Evolutionary conservation across 306 rosid genomes (phyloP).

Genomic region (Dalbergia cultrata): DNA sequence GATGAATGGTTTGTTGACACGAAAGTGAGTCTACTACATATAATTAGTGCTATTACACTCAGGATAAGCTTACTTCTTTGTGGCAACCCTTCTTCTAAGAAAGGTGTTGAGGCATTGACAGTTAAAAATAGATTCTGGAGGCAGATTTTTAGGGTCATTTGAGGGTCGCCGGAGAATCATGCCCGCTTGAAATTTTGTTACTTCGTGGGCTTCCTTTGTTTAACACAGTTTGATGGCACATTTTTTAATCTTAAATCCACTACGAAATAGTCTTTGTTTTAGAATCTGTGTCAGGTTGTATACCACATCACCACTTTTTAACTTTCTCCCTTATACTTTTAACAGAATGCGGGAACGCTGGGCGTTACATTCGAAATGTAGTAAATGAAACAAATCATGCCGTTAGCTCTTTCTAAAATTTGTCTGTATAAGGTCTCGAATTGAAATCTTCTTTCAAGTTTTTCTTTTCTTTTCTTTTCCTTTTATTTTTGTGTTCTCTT

Average conservation of each 20-base stretch:
- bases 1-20: slow-evolving; percentile 60
- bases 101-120: slow-evolving; percentile 53
- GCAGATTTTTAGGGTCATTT: slow-evolving; percentile 46
- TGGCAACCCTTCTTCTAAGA: slow-evolving; percentile 60
- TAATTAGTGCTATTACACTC: slow-evolving; percentile 13
- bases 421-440: no score
- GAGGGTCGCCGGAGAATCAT: slow-evolving; percentile 44
- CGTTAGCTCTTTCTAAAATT: no score
- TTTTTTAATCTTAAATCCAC: slow-evolving; percentile 33
- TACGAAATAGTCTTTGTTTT: slow-evolving; percentile 28
- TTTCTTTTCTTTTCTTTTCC: no score
- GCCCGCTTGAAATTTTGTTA: slow-evolving; percentile 51
- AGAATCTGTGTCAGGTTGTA: slow-evolving; percentile 20
- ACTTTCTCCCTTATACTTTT: not conserved
- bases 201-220: slow-evolving; percentile 42
- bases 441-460: no score
- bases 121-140: slow-evolving; percentile 45
- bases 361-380: no score
- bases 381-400: no score
- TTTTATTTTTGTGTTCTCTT: no score
- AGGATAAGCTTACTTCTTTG: not conserved
- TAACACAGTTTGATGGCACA: slow-evolving; percentile 38
- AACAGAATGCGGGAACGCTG: not conserved
- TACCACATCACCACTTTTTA: not conserved
- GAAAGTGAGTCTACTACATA: slow-evolving; percentile 55